phyloP scores from a whole-genome alignment of 805 yeast genomes.

The Ogataea ganodermae region DNA sequence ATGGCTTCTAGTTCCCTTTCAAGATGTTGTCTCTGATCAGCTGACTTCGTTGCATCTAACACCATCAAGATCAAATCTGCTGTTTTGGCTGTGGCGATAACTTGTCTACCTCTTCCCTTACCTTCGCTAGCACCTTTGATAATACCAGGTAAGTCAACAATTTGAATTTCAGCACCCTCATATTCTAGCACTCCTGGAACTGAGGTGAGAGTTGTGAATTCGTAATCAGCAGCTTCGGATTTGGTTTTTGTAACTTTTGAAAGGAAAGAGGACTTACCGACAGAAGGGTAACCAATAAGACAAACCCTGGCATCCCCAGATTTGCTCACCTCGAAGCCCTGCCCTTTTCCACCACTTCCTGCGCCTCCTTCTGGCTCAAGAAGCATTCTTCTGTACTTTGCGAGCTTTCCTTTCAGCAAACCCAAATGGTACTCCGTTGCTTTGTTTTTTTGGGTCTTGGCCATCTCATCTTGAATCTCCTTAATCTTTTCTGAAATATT shows the following conservation, averaged over 20 bases:
- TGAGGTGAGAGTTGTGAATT: slow-evolving; percentile 93
- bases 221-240: slow-evolving; percentile 92
- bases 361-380: slow-evolving; percentile 85
- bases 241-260: slow-evolving; percentile 90
- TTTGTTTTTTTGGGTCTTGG: slow-evolving; percentile 94
- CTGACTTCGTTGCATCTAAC: slow-evolving; percentile 91
- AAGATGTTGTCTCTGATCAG: slow-evolving; percentile 81
- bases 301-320: slow-evolving; percentile 97
- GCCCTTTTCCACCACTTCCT: slow-evolving; percentile 58
- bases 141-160: slow-evolving; percentile 97
- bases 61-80: slow-evolving; percentile 93
- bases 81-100: slow-evolving; percentile 93
- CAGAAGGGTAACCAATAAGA: slow-evolving; percentile 95
- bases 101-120: slow-evolving; percentile 97
- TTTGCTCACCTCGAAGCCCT: slow-evolving; percentile 91
- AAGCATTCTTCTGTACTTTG: slow-evolving; percentile 86
- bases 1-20: slow-evolving; percentile 91
- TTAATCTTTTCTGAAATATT: slow-evolving; percentile 67
- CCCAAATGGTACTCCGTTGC: slow-evolving; percentile 98
- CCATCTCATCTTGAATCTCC: slow-evolving; percentile 89
- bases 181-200: slow-evolving; percentile 95
- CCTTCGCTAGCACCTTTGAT: slow-evolving; percentile 97
- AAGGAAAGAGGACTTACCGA: slow-evolving; percentile 90
- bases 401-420: slow-evolving; percentile 89
- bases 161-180: slow-evolving; percentile 95